Evolutionary conservation across 1,284 basidiomycete genomes (phyloP).

Genomic region (Ustilago sp.): DNA sequence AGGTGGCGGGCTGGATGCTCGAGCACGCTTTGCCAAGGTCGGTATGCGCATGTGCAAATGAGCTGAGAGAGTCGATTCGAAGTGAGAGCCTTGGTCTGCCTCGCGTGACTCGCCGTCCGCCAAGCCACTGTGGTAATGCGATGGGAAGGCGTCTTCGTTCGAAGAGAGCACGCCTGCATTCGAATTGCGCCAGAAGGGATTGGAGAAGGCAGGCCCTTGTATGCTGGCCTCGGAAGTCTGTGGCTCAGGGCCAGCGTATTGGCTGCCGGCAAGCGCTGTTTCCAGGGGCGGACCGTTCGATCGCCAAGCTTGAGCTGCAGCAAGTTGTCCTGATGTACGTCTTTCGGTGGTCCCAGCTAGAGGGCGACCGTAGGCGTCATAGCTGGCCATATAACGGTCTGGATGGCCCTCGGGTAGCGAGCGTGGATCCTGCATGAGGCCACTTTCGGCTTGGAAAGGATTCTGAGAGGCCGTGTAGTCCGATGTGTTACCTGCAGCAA

Average conservation of each 20-base stretch:
- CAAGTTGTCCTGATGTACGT: constrained; percentile 24
- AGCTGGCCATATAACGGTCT: constrained; percentile 26
- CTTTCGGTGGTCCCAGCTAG: constrained; percentile 7
- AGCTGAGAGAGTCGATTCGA: constrained; percentile 54
- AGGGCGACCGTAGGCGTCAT: constrained; percentile 23
- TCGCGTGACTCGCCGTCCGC: constrained; percentile 15
- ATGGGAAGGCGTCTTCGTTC: constrained; percentile 18
- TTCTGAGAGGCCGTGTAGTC: constrained; percentile 18
- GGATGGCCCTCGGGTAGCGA: constrained; percentile 19
- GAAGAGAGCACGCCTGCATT: constrained; percentile 8
- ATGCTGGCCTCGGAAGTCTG: constrained; percentile 5
- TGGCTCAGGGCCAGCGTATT: constrained; percentile 19
- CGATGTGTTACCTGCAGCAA: constrained; percentile 4
- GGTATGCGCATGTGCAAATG: constrained; percentile 59
- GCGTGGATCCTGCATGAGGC: not conserved
- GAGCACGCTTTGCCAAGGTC: constrained; percentile 37
- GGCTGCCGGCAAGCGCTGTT: constrained; percentile 42
- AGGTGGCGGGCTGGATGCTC: constrained; percentile 44
- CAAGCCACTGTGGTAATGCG: constrained; percentile 14
- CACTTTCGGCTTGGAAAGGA: constrained; percentile 13
- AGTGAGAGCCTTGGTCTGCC: constrained; percentile 38
- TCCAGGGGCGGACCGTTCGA: constrained; percentile 34
- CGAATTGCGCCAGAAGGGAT: constrained; percentile 44
- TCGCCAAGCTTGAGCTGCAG: constrained; percentile 24
- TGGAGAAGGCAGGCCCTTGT: constrained; percentile 32